These are phyloP conservation scores for Diospyros kaki DNA, from an alignment of 148 eudicot genomes.

Conservation along the genomic window DNA sequence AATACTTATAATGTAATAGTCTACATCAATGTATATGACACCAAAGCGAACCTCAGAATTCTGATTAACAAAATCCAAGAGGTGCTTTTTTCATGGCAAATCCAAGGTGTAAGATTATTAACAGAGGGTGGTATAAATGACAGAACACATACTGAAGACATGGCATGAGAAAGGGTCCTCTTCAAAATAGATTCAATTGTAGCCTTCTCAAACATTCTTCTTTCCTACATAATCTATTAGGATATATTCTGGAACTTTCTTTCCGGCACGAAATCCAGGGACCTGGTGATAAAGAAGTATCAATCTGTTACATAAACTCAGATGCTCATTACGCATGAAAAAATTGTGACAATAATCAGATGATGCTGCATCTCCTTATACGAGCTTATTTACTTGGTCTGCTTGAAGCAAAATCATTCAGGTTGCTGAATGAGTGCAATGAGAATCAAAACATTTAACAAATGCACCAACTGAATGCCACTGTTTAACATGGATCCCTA, in stretches of 20 bases:
- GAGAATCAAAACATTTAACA: background rate
- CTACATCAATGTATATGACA: background rate
- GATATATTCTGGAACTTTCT: conserved; percentile 77
- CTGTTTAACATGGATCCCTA: background rate
- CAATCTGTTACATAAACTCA: background rate
- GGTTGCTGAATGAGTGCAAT: background rate
- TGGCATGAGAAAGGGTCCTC: conserved; percentile 97
- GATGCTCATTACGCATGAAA: background rate
- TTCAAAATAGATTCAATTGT: conserved; percentile 79
- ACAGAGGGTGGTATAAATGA: background rate
- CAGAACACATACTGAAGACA: conserved; percentile 58
- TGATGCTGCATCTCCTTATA: background rate
- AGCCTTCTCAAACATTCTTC: conserved; percentile 55
- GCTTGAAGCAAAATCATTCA: background rate
- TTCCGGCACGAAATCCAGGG: conserved; percentile 97
- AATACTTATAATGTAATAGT: conserved; percentile 4
- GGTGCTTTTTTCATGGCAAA: background rate
- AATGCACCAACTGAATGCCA: background rate
- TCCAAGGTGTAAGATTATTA: background rate
- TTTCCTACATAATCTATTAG: conserved; percentile 62
- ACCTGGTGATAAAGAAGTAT: conserved; percentile 37
- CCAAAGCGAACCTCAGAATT: conserved; percentile 4
- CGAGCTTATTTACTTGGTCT: background rate
- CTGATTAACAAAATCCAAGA: background rate
- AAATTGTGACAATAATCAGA: background rate